These are phyloP conservation scores for Capronia coronata DNA, from an alignment of 2,329 filamentous ascomycete genomes.

Conservation along the genomic window DNA sequence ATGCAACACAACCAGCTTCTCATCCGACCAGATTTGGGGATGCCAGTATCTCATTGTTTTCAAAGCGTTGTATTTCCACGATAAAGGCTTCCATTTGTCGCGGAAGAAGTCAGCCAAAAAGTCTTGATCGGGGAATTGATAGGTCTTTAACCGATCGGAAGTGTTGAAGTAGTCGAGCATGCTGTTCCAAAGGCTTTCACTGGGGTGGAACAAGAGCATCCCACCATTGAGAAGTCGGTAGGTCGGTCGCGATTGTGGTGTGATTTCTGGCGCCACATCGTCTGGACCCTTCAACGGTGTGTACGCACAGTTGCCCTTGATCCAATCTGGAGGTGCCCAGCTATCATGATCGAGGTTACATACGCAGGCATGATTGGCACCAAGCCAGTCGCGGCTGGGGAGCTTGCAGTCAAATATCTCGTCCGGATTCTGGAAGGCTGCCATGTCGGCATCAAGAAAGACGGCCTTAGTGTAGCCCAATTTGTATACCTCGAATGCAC, in stretches of 20 bases:
- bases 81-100: constrained; percentile 40
- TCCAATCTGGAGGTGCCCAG: constrained; percentile 49
- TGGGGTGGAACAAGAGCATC: constrained; percentile 44
- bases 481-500: constrained; percentile 44
- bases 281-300: not conserved
- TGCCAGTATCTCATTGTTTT: constrained; percentile 53
- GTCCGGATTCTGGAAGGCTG: constrained; percentile 41
- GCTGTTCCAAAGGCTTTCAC: constrained; percentile 33
- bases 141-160: constrained; percentile 36
- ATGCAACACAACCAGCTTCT: constrained; percentile 44
- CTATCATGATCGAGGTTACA: constrained; percentile 41
- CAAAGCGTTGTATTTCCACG: constrained; percentile 49
- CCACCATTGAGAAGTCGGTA: not conserved
- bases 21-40: constrained; percentile 45
- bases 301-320: constrained; percentile 44
- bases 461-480: constrained; percentile 39
- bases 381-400: constrained; percentile 37
- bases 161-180: constrained; percentile 39
- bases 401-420: constrained; percentile 40
- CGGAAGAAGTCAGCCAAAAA: constrained; percentile 47
- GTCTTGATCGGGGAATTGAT: constrained; percentile 51
- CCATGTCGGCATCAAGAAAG: constrained; percentile 51
- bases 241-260: constrained; percentile 33
- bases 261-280: constrained; percentile 21
- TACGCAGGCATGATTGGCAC: not conserved